Evolutionary conservation across 306 rosid species (phyloP), one percentile per base, ranked within the genome.

Genomic region (Cyamopsis tetragonoloba): DNA sequence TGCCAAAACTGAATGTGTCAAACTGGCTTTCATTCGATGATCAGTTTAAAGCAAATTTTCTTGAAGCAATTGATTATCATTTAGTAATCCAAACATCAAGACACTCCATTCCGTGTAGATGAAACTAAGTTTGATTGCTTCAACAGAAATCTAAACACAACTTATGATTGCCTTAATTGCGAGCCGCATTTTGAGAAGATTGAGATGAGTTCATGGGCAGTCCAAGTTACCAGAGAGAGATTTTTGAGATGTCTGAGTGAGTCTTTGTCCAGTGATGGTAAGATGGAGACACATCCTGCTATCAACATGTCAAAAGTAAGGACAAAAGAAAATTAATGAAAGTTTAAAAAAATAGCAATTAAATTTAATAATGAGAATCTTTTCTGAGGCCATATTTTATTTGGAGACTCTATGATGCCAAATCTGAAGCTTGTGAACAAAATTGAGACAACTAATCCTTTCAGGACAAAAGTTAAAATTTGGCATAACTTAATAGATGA

Each of bases 141-240:
- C n/a, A n/a, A n/a, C n/a, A n/a, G n/a, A n/a, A n/a, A n/a, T n/a
- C n/a, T n/a, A n/a, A n/a, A n/a, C n/a, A n/a, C n/a, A n/a, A n/a
- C 23, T 12, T 37, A 39, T 58, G 48, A 48, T 57, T 70, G 54
- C 32, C 49, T 37, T 50, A 46, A 61, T 30, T 72, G 60, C 26
- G 66, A 53, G 53, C 32, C 71, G 53, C 56, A 26, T 42, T 57
- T 58, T 55, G 78, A 62, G 62, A 83, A 53, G 6, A 83, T 81
- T 42, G 85, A 75, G 55, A 83, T 42, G 35, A 89, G 90, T 54
- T 89, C 89, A 17, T 68, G 63, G 7, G 98, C 96, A 20, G 98
- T 89, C 98, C 96, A 89, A 17, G 96, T 91, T 73, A 89, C 86
- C 1, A 85, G 84, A 18, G 89, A 87, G 61, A 91, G 90, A 65